These are phyloP conservation scores for Globisporangium canariense DNA, from an alignment of 352 stramenopile genomes.

Conservation along the genomic window DNA sequence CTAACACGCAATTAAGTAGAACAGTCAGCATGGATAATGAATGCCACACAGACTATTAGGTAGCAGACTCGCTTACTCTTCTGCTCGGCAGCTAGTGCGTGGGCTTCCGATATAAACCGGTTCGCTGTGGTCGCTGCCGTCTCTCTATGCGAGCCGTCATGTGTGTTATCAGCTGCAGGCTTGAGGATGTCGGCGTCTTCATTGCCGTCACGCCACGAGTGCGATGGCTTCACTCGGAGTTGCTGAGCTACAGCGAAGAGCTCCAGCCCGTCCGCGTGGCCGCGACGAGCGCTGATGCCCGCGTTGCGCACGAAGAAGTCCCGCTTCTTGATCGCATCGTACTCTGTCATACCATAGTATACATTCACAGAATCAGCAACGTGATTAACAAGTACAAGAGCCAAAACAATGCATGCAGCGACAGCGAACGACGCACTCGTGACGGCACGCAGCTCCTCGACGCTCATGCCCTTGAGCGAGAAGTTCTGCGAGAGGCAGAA, in stretches of 20 bases:
- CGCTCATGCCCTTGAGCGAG: conserved; percentile 55
- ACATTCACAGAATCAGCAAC: too few relatives aligned
- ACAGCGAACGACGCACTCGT: conserved; percentile 30
- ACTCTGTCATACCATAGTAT: conserved; percentile 22
- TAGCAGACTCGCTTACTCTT: conserved; percentile 6
- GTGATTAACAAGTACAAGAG: neutral
- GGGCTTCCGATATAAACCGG: conserved; percentile 2
- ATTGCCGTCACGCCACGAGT: conserved; percentile 67
- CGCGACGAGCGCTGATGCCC: conserved; percentile 11
- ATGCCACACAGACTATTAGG: neutral
- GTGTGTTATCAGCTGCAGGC: neutral
- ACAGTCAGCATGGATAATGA: neutral
- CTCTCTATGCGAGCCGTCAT: neutral
- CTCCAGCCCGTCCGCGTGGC: neutral
- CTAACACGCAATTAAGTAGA: neutral
- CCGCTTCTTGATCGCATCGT: conserved; percentile 37
- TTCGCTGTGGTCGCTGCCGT: neutral
- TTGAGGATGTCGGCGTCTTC: conserved; percentile 17
- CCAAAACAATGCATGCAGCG: neutral
- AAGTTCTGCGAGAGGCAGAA: conserved; percentile 65
- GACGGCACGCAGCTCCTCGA: conserved; percentile 53
- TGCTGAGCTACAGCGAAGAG: neutral
- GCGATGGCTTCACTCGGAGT: conserved; percentile 53
- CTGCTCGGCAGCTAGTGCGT: neutral
- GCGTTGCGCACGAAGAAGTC: conserved; percentile 65